Evolutionary conservation across 352 stramenopile genomes (phyloP).

Genomic region (Peronospora belbahrii): DNA sequence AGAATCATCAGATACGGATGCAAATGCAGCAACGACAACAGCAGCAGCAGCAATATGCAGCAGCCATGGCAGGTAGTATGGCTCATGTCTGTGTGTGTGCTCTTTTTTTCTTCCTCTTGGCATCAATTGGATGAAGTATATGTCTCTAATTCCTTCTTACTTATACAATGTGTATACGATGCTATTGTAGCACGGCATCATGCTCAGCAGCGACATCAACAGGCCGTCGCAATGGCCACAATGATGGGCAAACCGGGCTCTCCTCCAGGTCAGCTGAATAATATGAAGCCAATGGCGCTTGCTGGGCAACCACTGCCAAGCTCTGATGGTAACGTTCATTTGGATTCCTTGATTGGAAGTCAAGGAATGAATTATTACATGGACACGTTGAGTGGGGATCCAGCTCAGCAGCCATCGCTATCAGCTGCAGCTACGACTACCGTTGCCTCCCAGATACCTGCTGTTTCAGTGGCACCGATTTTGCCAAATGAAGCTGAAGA

Average conservation of each 20-base stretch:
- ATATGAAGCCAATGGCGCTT: background rate
- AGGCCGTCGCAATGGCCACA: constrained; percentile 5
- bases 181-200: constrained; percentile 11
- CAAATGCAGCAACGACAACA: constrained; percentile 34
- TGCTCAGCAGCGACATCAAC: constrained; percentile 19
- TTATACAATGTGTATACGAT: background rate
- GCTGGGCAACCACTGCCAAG: constrained; percentile 4
- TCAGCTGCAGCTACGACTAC: background rate
- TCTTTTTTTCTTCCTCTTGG: too few relatives aligned
- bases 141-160: background rate
- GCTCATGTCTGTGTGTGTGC: too few relatives aligned
- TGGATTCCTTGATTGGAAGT: constrained; percentile 13
- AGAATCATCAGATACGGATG: constrained; percentile 27
- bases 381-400: background rate
- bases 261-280: background rate
- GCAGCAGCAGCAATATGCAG: constrained; percentile 29
- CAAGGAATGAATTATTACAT: constrained; percentile 7
- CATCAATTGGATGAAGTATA: too few relatives aligned
- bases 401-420: constrained; percentile 3
- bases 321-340: constrained; percentile 9
- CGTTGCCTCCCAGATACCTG: constrained; percentile 3
- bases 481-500: constrained; percentile 16
- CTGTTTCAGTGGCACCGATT: constrained; percentile 19
- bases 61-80: constrained; percentile 28
- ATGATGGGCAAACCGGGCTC: constrained; percentile 17